Evolutionary conservation across 768 basidiomycete species (phyloP), one percentile per base, ranked within the genome.

Genomic region (Lenzites betulinus): DNA sequence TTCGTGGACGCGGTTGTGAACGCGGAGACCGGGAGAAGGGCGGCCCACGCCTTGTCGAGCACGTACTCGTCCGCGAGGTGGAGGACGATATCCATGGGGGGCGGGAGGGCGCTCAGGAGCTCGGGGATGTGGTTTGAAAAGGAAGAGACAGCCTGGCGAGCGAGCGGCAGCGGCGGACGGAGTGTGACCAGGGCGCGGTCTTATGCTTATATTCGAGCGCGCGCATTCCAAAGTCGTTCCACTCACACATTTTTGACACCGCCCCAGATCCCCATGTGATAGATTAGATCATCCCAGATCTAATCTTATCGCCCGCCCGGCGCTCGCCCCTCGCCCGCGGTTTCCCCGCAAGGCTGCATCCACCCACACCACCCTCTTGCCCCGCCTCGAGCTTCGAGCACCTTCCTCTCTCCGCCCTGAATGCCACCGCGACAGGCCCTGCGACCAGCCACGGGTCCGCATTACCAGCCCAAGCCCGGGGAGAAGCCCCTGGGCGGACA

Each of bases 11-110:
- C 61, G 26, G 62, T 59, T 36, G 62, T 63, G 64, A 74, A 74
- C 50, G 74, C 74, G 46, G 74, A 72, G 36, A 68, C 67, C 15
- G 94, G 95, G 50, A 94, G 78, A 62, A 92, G 71, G 52, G 78
- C 79, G 2, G 92, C 86, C 82, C 89, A 98, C n/a, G 87, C 72
- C 48, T 75, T 76, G 84, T 98, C 95, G 66, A 97, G 79, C 48
- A 90, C 26, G 69, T 80, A 81, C 33, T 88, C 81, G 76, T 98
- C 94, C 42, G 80, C 79, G 63, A 88, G 47, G 63, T 78, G 59
- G 50, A 98, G 85, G n/a, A 95, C 77, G 71, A 92, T 72, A 78
- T 98, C 95, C 95, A 98, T 98, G 61, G 36, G 39, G 38, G 8
- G 20, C 11, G 1, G 50, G 18, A 25, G 33, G 33, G 36, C 41